phyloP scores from a whole-genome alignment of 768 basidiomycete species.

The Mycena capillaripes region DNA sequence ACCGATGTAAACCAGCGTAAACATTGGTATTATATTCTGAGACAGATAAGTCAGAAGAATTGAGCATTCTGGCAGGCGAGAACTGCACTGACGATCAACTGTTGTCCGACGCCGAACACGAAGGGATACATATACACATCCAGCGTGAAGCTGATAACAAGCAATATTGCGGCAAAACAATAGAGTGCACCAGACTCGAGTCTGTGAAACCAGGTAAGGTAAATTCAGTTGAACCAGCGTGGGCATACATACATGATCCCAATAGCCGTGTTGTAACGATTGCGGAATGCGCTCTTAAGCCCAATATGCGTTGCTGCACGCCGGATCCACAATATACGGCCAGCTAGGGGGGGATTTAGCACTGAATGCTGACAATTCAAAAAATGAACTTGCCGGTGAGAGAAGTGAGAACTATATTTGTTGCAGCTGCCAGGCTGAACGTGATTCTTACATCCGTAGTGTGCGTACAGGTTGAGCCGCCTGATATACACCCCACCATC shows the following conservation, averaged over 20 bases:
- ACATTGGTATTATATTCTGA: too few species aligned
- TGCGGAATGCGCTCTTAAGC: neutral
- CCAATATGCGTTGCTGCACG: neutral
- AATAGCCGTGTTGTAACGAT: neutral
- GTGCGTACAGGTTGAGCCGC: neutral
- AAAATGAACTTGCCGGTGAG: neutral
- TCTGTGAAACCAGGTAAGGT: neutral
- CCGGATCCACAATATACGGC: slow-evolving; percentile 9
- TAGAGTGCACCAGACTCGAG: slow-evolving; percentile 2
- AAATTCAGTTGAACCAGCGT: neutral
- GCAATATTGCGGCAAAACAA: neutral
- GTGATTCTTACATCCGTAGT: neutral
- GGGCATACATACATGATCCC: slow-evolving; percentile 4
- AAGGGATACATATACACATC: too few species aligned
- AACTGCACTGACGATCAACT: too few species aligned
- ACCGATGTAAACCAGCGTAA: too few species aligned
- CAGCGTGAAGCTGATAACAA: too few species aligned
- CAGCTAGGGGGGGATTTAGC: neutral
- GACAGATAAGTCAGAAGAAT: too few species aligned
- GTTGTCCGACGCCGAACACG: too few species aligned
- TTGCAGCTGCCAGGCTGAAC: neutral
- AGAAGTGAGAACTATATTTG: neutral
- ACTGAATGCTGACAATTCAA: neutral
- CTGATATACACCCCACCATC: neutral
- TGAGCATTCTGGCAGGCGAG: too few species aligned